phyloP scores from a whole-genome alignment of 73 alveolate genomes.

The Paramecium octaurelia region DNA sequence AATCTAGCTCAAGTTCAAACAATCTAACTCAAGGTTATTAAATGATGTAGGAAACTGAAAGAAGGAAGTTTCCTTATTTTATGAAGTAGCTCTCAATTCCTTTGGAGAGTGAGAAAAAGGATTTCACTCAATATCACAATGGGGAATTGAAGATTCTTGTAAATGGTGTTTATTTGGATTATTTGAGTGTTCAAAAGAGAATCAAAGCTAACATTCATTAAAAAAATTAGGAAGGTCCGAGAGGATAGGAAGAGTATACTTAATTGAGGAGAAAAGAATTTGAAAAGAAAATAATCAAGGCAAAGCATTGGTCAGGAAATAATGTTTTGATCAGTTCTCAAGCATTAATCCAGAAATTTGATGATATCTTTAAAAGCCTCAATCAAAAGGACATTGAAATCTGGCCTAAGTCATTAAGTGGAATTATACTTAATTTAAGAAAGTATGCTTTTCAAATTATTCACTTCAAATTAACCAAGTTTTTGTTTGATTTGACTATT shows the following conservation, averaged over 20 bases:
- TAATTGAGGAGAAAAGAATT: background rate
- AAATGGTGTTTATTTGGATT: conserved; percentile 12
- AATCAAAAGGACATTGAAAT: background rate
- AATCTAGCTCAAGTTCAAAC: background rate
- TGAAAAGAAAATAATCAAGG: background rate
- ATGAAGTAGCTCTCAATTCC: background rate
- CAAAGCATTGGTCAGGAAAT: conserved; percentile 28
- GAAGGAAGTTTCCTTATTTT: background rate
- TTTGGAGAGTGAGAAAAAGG: background rate
- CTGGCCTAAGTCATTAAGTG: background rate
- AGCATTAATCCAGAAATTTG: background rate
- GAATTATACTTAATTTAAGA: background rate
- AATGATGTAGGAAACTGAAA: background rate
- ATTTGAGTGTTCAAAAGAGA: background rate
- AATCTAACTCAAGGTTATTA: background rate
- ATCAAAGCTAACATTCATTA: background rate
- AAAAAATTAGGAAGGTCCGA: background rate
- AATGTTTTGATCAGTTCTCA: background rate
- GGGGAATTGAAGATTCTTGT: background rate
- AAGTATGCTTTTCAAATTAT: background rate
- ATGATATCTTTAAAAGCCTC: background rate
- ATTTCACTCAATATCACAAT: background rate
- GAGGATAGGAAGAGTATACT: background rate
- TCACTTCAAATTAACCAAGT: background rate
- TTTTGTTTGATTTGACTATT: conserved; percentile 6